Conservation (phyloP, 768 basidiomycete species). For the Melanogaster broomeanus region DNA sequence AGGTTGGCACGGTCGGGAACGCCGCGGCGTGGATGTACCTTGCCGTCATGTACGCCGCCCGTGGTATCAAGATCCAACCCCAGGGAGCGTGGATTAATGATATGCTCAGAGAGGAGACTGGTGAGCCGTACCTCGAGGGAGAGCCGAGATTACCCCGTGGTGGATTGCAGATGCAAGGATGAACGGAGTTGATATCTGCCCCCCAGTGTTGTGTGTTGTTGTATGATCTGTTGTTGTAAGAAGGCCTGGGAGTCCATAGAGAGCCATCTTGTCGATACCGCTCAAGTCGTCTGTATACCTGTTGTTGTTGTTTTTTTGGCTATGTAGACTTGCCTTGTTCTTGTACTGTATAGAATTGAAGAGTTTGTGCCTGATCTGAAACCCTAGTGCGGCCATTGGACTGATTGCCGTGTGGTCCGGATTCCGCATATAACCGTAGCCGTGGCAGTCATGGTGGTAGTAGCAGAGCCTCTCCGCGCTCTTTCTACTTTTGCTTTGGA, state of each 20-base stretch:
- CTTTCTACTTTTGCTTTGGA: neutral
- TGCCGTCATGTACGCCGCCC: constrained; percentile 74
- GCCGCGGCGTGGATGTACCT: constrained; percentile 66
- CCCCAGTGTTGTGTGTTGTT: neutral
- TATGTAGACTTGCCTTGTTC: neutral
- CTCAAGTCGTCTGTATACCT: neutral
- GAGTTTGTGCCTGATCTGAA: too few relatives aligned
- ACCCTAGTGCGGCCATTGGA: too few relatives aligned
- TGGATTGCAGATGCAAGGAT: constrained; percentile 50
- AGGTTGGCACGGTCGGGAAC: constrained; percentile 84
- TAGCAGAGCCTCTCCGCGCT: too few relatives aligned
- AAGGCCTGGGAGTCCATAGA: neutral
- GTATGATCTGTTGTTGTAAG: constrained; percentile 11
- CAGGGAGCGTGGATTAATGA: constrained; percentile 87
- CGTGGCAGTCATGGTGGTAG: too few relatives aligned
- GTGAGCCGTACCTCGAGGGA: constrained; percentile 61
- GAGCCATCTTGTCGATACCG: neutral
- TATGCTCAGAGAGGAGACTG: constrained; percentile 72
- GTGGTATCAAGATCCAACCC: constrained; percentile 76
- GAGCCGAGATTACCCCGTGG: constrained; percentile 76
- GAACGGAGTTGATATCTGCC: constrained; percentile 4
- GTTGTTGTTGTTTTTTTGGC: neutral
- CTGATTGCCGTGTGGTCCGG: too few relatives aligned
- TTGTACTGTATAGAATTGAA: neutral
- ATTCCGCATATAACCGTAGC: too few relatives aligned